These are phyloP conservation scores for Vanrija pseudolonga DNA, from an alignment of 1,284 basidiomycete species.

Conservation along the genomic window DNA sequence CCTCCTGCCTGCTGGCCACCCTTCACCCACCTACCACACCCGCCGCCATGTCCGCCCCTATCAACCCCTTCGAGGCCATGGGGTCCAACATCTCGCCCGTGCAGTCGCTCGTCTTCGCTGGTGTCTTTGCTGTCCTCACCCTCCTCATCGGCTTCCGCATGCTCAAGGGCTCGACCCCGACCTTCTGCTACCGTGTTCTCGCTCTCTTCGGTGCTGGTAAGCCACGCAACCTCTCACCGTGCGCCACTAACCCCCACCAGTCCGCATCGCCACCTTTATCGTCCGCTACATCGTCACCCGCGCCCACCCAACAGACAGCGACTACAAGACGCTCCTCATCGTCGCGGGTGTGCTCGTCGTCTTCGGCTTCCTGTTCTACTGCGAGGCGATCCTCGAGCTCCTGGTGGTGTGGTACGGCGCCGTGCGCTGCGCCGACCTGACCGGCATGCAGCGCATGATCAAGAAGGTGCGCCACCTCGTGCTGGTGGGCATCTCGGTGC, in stretches of 20 bases:
- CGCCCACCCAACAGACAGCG: neutral
- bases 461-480: neutral
- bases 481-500: neutral
- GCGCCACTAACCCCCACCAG: neutral
- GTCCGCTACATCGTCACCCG: constrained; percentile 1
- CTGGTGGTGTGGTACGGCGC: constrained; percentile 4
- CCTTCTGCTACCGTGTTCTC: neutral
- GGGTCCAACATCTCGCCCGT: no score
- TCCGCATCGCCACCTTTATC: constrained; percentile 6
- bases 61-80: no score
- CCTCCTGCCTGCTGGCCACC: no score
- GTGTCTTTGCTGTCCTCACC: neutral
- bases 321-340: constrained; percentile 6
- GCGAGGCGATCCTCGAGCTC: constrained; percentile 5
- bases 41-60: no score
- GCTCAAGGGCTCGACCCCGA: neutral
- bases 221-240: neutral
- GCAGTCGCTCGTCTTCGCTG: neutral
- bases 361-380: constrained; percentile 8
- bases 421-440: neutral
- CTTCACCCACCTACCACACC: no score
- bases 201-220: neutral
- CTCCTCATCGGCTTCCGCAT: neutral
- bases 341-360: constrained; percentile 4
- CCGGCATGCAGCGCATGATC: neutral